Base-by-base conservation (phyloP, 1,284 basidiomycete species). In the Irpex sp. region DNA sequence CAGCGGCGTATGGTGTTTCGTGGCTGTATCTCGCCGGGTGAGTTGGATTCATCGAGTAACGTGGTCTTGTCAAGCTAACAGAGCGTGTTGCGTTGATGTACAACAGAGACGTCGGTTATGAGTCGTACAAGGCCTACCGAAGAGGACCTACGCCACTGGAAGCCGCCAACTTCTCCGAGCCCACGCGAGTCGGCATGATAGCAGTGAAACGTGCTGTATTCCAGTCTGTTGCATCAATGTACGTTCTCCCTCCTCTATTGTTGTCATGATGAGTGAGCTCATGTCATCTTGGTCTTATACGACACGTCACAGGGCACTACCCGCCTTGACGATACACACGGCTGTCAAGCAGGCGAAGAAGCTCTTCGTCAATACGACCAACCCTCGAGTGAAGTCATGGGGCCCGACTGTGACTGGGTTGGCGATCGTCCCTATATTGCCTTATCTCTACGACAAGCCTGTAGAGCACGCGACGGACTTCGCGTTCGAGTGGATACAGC, bases 181-280 rank as follows among this genome's bases (percentile, higher is more conserved):
- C 87, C 2, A 88, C 87, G 33, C 83, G 93, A 46, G 75, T 94
- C 37, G 82, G 81, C 6, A 81, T 94, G 73, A 79, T 87, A 26
- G 91, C 89, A 19, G 87, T 87, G 58, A 88, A 94, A 74, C 85
- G 92, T 69, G 89, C 90, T 2, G 83, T 88, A 6, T 97, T 97
- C 78, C 94, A 97, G 75, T 90, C 88, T n/a, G 79, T 94, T 43
- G 94, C 94, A 3, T 94, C 92, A 39, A 95, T 96, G 93, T 90
- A 70, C 58, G 83, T 77, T 21, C n/a, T 65, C 67, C 55, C 26
- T 59, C 56, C 61, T 53, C 60, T 62, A 43, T 13, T 49, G 46
- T 51, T 17, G 51, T 21, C 21, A 7, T 65, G 26, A 26, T 26
- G 26, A 26, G 26, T 26, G 26, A 4, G 26, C 43, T 46, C 43